Percentiles rank a stretch among this genome's conserved stretches.
Evolutionary conservation across 164 flowering plant genomes (phyloP).

Genomic region (Litsea cubeba): DNA sequence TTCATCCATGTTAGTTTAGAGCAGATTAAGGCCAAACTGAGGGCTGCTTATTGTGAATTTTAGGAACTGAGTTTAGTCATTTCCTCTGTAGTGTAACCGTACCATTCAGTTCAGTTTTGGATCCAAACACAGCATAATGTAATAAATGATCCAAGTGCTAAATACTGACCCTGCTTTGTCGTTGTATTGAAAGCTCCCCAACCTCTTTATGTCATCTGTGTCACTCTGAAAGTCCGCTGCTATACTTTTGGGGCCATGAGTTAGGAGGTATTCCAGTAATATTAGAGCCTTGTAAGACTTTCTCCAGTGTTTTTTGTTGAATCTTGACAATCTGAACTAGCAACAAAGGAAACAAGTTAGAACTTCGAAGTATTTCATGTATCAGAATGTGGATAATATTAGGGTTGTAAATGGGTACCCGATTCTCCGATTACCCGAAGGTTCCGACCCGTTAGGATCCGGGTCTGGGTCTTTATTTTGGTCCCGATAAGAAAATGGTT

Average conservation of each 20-base stretch:
- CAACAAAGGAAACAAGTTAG: background rate
- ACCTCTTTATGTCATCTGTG: conserved; percentile 39
- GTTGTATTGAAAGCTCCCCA: conserved; percentile 56
- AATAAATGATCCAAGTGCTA: background rate
- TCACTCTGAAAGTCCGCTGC: conserved; percentile 73
- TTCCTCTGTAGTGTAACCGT: too few species aligned
- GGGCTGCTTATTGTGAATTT: too few species aligned
- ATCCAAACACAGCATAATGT: background rate
- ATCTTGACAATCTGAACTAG: conserved; percentile 36
- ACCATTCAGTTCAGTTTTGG: background rate
- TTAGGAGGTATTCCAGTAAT: conserved; percentile 68
- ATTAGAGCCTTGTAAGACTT: conserved; percentile 61
- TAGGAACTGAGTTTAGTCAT: too few species aligned
- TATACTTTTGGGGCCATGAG: conserved; percentile 87
- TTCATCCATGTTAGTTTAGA: too few species aligned
- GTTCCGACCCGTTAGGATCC: too few species aligned
- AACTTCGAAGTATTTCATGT: background rate
- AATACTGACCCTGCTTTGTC: conserved; percentile 67
- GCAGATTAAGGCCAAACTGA: too few species aligned
- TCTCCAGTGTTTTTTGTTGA: conserved; percentile 75
- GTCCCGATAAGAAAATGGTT: too few species aligned
- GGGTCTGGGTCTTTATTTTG: too few species aligned
- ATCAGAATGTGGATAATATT: background rate
- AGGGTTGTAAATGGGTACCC: too few species aligned
- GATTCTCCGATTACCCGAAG: too few species aligned